These are phyloP conservation scores for Parsonsia alboflavescens DNA, from an alignment of 257 asterid species.

Conservation along the genomic window DNA sequence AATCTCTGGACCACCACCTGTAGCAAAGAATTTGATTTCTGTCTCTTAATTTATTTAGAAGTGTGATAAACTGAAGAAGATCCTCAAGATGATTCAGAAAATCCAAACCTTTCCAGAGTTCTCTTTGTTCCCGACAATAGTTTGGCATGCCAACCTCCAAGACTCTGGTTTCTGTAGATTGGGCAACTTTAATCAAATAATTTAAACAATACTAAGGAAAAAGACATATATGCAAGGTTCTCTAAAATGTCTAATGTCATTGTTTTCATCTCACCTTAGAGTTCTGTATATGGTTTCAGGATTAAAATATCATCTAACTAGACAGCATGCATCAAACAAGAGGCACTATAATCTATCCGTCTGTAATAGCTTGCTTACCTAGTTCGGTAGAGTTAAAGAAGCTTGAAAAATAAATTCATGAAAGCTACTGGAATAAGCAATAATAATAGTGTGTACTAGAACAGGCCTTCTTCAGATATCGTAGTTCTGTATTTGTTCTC, in stretches of 20 bases:
- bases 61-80: background rate
- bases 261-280: background rate
- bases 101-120: slow-evolving; percentile 80
- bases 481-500: slow-evolving; percentile 71
- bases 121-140: slow-evolving; percentile 89
- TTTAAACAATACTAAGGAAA: background rate
- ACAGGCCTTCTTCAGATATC: slow-evolving; percentile 77
- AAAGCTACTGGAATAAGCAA: background rate
- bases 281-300: background rate
- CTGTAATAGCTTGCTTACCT: background rate
- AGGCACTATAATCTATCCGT: background rate
- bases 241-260: background rate
- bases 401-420: background rate
- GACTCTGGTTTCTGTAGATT: slow-evolving; percentile 74
- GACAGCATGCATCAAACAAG: background rate
- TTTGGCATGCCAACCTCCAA: slow-evolving; percentile 97
- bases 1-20: slow-evolving; percentile 81
- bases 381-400: background rate
- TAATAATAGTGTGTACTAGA: background rate
- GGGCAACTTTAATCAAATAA: background rate
- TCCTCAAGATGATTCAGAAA: background rate
- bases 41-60: background rate
- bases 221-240: background rate
- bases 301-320: background rate
- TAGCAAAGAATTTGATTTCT: slow-evolving; percentile 3